Evolutionary conservation across 495 filamentous ascomycete genomes (phyloP), one percentile per base, ranked within the genome.

Genomic region (Astrocystis sublimbata): DNA sequence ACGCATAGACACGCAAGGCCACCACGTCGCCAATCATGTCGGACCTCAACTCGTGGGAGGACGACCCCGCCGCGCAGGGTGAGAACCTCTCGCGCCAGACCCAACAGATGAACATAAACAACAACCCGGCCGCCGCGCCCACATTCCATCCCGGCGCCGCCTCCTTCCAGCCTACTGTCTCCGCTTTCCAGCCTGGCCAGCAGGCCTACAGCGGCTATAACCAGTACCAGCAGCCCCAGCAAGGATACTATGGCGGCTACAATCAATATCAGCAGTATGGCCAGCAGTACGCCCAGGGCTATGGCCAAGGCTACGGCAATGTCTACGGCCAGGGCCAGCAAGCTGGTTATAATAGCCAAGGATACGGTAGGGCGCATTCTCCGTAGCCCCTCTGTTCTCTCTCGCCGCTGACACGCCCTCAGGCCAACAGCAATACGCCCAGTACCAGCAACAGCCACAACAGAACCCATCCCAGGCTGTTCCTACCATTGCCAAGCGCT

Each of bases 31-130:
- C 75, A 86, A n/a, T 71, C 65, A 96, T 97, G 93, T 88, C 93
- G 53, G 84, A 90, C 62, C 88, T 91, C 47, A 92, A 96, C 62
- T 93, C 90, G 19, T 98, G 94, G 94, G 94, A 98, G 79, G 92
- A 98, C 67, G 94, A 96, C 62, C 88, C 92, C 71, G 86, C 91
- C 38, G 88, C 86, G 49, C 91, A 96, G 79, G 90, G 96, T 55
- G 90, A 94, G 61, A 86, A 89, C 65, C 86, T 97, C 65, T 86
- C 91, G 58, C 83, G 89, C 72, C 92, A 92, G 76, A 76, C 88
- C 8, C 87, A 93, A 75, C 88, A 90, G 68, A 82, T 91, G 74
- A 92, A 91, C 66, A 73, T 92, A 41, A 86, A 87, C 72, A 54
- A 38, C 42, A 73, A 74, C 68, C 68, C 65, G 35, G 69, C 68